Percentiles rank a stretch among this genome's conserved stretches.
Evolutionary conservation across 1,284 basidiomycete species (phyloP).

Genomic region (Psilocybe mexicana): DNA sequence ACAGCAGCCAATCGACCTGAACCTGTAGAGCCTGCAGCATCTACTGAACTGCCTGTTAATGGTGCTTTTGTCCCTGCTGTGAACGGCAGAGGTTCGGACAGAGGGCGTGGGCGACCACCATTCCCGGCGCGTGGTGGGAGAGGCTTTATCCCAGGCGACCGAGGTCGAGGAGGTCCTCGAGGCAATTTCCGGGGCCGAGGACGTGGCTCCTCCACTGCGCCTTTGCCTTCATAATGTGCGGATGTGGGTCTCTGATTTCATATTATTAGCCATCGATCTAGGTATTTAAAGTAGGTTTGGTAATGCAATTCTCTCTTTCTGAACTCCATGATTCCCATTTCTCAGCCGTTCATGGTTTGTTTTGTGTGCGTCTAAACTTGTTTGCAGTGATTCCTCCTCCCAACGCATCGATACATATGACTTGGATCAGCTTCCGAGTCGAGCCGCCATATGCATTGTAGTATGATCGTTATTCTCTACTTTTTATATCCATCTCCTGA

Average conservation of each 20-base stretch:
- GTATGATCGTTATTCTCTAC: too few species aligned
- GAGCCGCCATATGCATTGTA: neutral
- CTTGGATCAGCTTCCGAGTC: too few species aligned
- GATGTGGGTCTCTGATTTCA: neutral
- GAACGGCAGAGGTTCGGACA: conserved; percentile 32
- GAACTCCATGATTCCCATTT: neutral
- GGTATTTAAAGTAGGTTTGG: neutral
- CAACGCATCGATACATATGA: too few species aligned
- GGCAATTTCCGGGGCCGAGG: conserved; percentile 47
- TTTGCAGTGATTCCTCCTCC: too few species aligned
- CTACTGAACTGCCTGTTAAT: neutral
- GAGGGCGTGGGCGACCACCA: conserved; percentile 26
- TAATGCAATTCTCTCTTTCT: neutral
- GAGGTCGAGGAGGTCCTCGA: conserved; percentile 37
- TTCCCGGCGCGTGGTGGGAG: conserved; percentile 31
- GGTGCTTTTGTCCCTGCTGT: conserved; percentile 3
- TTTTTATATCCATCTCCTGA: neutral
- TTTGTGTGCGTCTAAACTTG: too few species aligned
- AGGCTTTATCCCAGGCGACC: conserved; percentile 35
- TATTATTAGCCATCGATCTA: neutral
- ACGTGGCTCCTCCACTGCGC: conserved; percentile 36
- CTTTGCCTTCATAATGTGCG: conserved; percentile 29
- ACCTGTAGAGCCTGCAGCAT: neutral
- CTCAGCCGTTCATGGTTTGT: too few species aligned
- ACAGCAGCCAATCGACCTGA: neutral